phyloP scores from a whole-genome alignment of 176 grass and related monocot genomes.

The Musa schizocarpa region DNA sequence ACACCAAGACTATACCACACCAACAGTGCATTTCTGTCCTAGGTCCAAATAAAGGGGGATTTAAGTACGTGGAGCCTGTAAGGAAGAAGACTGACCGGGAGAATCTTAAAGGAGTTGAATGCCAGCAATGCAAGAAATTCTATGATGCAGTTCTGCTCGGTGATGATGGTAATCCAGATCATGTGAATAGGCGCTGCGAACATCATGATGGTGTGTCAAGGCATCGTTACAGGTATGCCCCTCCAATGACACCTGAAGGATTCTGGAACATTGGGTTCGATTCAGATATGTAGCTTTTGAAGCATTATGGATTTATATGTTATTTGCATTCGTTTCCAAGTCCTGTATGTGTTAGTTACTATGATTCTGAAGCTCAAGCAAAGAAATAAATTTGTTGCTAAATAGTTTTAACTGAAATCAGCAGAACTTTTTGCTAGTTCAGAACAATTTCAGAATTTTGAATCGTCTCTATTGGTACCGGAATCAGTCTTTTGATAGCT shows the following conservation, averaged over 20 bases:
- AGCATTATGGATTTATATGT: background rate
- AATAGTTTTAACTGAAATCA: background rate
- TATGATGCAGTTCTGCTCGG: constrained; percentile 52
- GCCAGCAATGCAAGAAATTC: constrained; percentile 97
- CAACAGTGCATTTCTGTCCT: constrained; percentile 43
- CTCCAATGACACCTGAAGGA: constrained; percentile 86
- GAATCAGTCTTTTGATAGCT: too few species aligned
- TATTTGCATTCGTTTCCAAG: background rate
- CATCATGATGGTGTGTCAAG: constrained; percentile 97
- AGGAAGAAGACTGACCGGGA: constrained; percentile 42
- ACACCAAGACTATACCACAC: constrained; percentile 24
- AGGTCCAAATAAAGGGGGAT: constrained; percentile 41
- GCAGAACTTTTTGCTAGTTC: background rate
- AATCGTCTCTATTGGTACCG: too few species aligned
- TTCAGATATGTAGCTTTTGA: constrained; percentile 49
- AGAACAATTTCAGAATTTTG: background rate
- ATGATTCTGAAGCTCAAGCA: background rate
- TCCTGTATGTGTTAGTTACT: background rate
- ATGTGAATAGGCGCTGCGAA: constrained; percentile 23
- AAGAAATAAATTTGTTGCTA: background rate
- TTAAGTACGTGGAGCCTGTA: constrained; percentile 29
- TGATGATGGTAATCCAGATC: background rate
- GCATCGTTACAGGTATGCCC: constrained; percentile 79
- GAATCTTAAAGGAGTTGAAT: constrained; percentile 29
- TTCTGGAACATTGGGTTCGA: constrained; percentile 99